phyloP scores from a whole-genome alignment of 2,329 filamentous ascomycete species.

The Zelopaecilomyces penicillatus region DNA sequence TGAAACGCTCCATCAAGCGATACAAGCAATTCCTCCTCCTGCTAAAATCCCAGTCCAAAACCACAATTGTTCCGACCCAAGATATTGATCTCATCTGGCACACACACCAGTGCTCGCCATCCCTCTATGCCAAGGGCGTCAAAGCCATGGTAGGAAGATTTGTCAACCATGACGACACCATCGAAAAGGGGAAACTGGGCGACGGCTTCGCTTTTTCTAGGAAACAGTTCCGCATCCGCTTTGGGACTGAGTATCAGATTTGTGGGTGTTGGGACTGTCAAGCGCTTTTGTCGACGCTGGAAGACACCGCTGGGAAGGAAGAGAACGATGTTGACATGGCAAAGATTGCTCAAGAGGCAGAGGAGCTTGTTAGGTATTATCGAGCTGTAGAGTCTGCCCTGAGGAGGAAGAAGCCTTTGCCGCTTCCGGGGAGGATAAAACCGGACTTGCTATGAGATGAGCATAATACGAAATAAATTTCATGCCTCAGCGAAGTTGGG shows the following conservation, averaged over 20 bases:
- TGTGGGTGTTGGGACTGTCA: slow-evolving; percentile 32
- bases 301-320: not conserved
- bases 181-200: slow-evolving; percentile 18
- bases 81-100: slow-evolving; percentile 37
- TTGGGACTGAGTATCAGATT: slow-evolving; percentile 25
- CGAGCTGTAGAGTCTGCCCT: slow-evolving; percentile 12
- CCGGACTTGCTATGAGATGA: too few relatives aligned
- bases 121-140: slow-evolving; percentile 16
- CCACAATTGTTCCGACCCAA: slow-evolving; percentile 29
- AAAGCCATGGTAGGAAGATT: slow-evolving; percentile 15
- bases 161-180: slow-evolving; percentile 32
- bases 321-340: slow-evolving; percentile 7
- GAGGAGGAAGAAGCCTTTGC: slow-evolving; percentile 4
- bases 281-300: slow-evolving; percentile 18
- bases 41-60: slow-evolving; percentile 18
- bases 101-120: slow-evolving; percentile 30
- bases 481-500: too few relatives aligned
- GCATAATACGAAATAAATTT: too few relatives aligned
- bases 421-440: not conserved
- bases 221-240: slow-evolving; percentile 20
- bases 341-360: slow-evolving; percentile 1
- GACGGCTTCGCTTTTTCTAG: slow-evolving; percentile 21
- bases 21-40: slow-evolving; percentile 31
- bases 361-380: slow-evolving; percentile 11
- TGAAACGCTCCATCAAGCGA: slow-evolving; percentile 25